Percentiles rank a stretch among this genome's conserved stretches.
Conservation (phyloP, 2,329 filamentous ascomycete genomes). For the Alternaria postmessia region DNA sequence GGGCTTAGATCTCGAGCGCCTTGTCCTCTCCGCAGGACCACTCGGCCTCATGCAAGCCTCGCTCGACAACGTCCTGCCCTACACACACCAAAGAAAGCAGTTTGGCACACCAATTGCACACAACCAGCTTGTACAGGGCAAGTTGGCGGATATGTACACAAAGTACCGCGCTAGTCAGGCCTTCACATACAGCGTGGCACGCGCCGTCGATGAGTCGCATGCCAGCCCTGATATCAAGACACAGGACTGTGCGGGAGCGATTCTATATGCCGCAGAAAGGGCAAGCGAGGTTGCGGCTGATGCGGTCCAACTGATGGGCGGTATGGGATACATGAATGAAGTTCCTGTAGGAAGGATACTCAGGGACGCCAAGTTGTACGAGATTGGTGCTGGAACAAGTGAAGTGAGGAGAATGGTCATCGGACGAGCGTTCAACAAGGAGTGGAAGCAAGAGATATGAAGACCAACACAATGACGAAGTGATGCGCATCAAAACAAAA, state of each 20-base stretch:
- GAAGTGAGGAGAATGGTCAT: conserved; percentile 96
- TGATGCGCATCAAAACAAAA: neutral
- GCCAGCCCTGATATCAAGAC: conserved; percentile 71
- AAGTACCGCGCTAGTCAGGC: conserved; percentile 84
- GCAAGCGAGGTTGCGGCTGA: conserved; percentile 88
- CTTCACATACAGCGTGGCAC: conserved; percentile 87
- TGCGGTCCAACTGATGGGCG: conserved; percentile 89
- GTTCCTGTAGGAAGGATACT: conserved; percentile 87
- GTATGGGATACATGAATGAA: conserved; percentile 96
- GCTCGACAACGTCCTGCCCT: conserved; percentile 86
- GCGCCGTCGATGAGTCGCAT: conserved; percentile 68
- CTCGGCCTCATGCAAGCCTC: conserved; percentile 93
- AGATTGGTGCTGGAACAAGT: conserved; percentile 95
- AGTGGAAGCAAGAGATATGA: conserved; percentile 61
- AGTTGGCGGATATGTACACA: conserved; percentile 96
- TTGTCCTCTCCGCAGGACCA: conserved; percentile 90
- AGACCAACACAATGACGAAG: too few species aligned
- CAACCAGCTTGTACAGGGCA: conserved; percentile 92
- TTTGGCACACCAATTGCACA: conserved; percentile 87
- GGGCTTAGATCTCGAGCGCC: conserved; percentile 89
- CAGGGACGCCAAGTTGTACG: conserved; percentile 83
- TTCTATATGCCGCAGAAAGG: conserved; percentile 89
- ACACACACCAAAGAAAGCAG: conserved; percentile 87
- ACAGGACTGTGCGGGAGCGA: conserved; percentile 93
- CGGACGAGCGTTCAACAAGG: conserved; percentile 88